Conservation (phyloP, 169 alveolate genomes). For the Ichthyophthirius multifiliis region DNA sequence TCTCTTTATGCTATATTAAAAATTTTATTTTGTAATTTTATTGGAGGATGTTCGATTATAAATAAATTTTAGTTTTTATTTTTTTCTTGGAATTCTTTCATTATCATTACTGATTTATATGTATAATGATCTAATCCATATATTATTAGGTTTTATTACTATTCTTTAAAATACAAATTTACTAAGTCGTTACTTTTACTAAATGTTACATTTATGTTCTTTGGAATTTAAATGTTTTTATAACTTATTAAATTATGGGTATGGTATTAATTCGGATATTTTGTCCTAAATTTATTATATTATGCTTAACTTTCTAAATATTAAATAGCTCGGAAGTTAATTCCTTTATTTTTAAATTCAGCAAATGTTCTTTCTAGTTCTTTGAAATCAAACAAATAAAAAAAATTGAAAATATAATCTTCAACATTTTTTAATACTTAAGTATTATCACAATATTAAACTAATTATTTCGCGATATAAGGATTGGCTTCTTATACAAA, state of each 20-base stretch:
- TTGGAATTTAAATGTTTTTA: neutral
- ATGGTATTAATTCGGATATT: neutral
- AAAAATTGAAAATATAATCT: no score
- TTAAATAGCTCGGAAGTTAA: no score
- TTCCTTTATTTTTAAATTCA: no score
- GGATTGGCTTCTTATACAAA: no score
- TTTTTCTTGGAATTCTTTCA: neutral
- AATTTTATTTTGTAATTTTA: neutral
- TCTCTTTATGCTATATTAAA: neutral
- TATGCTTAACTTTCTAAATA: no score
- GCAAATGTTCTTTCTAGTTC: no score
- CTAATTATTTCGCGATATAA: no score
- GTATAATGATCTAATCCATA: neutral
- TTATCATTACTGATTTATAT: neutral
- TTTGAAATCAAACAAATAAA: no score
- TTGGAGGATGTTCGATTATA: neutral
- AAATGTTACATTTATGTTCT: neutral
- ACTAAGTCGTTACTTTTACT: neutral
- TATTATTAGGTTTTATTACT: neutral
- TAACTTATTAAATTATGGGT: neutral
- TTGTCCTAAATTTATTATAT: no score
- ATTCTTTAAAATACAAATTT: neutral
- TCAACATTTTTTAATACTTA: no score
- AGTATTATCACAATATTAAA: no score
- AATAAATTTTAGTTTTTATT: neutral